Percentiles rank a stretch among this genome's conserved stretches.
Conservation (phyloP, 345 rosid genomes). For the Salix caprea region DNA sequence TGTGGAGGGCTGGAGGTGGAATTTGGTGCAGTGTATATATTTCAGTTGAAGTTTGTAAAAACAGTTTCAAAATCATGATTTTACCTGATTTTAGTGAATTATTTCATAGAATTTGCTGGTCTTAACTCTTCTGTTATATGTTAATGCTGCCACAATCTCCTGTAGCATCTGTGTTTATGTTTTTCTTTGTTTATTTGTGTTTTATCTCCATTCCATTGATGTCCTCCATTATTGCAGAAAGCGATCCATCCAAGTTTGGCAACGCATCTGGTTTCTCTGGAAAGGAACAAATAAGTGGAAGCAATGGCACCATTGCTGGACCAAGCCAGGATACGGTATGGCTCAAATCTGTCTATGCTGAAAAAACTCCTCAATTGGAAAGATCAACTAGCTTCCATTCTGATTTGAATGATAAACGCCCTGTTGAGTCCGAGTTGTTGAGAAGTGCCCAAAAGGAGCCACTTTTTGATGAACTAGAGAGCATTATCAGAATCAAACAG, state of each 20-base stretch:
- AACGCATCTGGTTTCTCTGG: constrained; percentile 31
- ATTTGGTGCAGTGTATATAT: too few species aligned
- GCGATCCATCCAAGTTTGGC: constrained; percentile 47
- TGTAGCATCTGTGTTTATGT: not conserved
- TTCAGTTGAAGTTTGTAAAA: too few species aligned
- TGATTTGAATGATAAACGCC: constrained; percentile 46
- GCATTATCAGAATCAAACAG: constrained; percentile 75
- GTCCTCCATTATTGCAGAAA: constrained; percentile 48
- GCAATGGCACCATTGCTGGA: constrained; percentile 39
- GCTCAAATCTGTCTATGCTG: constrained; percentile 53
- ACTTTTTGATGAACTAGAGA: constrained; percentile 79
- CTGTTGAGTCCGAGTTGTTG: constrained; percentile 39
- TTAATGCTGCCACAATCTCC: not conserved
- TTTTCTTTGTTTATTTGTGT: not conserved
- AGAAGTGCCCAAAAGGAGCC: constrained; percentile 49
- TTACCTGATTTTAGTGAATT: not conserved
- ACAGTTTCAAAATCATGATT: too few species aligned
- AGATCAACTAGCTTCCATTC: constrained; percentile 44
- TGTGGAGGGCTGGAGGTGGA: too few species aligned
- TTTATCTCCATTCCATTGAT: not conserved
- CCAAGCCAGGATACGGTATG: constrained; percentile 51
- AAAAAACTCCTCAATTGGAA: constrained; percentile 54
- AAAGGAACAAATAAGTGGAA: constrained; percentile 52
- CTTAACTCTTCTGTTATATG: not conserved
- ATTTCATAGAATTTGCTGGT: too few species aligned